Evolutionary conservation across 2,329 filamentous ascomycete genomes (phyloP).

Genomic region (Mycogone perniciosa): DNA sequence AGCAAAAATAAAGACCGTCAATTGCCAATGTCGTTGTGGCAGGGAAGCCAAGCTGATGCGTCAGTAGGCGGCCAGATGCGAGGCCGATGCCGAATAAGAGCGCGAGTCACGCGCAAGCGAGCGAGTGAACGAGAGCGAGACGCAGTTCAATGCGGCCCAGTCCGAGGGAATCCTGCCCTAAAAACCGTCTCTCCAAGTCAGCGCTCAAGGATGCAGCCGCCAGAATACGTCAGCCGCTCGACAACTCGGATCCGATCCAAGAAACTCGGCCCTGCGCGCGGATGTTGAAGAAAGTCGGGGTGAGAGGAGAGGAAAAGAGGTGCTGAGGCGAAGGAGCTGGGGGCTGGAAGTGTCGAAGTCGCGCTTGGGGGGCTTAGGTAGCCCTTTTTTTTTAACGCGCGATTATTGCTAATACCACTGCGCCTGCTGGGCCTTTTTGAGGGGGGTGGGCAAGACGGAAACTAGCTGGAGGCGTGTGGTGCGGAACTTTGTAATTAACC

Average conservation of each 20-base stretch:
- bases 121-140: conserved; percentile 5
- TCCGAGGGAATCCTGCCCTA: conserved; percentile 1
- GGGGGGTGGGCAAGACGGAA: conserved; percentile 9
- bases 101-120: conserved; percentile 8
- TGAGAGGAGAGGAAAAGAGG: conserved; percentile 8
- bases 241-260: conserved; percentile 3
- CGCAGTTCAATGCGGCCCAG: conserved; percentile 7
- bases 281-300: conserved; percentile 2
- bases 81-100: conserved; percentile 1
- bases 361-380: conserved; percentile 17
- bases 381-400: conserved; percentile 18
- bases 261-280: conserved; percentile 1
- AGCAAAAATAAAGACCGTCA: background rate
- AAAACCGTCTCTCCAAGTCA: background rate
- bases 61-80: background rate
- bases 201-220: conserved; percentile 1
- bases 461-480: conserved; percentile 10
- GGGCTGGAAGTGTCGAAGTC: conserved; percentile 15
- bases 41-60: background rate
- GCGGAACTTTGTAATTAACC: conserved; percentile 4
- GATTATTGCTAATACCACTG: conserved; percentile 13
- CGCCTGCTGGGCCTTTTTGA: conserved; percentile 11
- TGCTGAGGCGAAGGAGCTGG: conserved; percentile 13
- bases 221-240: conserved; percentile 8
- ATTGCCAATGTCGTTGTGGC: background rate